These are phyloP conservation scores for Ligustrum vulgare DNA, from an alignment of 257 asterid species.

Conservation along the genomic window DNA sequence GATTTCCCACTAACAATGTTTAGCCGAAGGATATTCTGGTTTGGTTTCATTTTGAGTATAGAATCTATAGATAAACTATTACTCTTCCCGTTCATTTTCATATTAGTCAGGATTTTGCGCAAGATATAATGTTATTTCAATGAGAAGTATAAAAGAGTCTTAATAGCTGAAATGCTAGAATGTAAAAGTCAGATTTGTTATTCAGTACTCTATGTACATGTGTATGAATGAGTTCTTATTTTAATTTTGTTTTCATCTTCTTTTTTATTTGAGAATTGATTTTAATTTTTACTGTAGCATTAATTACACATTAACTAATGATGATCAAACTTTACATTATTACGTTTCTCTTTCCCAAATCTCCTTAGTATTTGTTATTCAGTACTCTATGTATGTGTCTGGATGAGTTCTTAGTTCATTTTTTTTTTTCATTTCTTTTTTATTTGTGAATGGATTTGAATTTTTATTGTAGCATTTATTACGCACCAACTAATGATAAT, in stretches of 20 bases:
- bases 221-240: background rate
- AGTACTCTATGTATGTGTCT: too few relatives aligned
- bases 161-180: background rate
- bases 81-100: background rate
- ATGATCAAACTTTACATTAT: background rate
- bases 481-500: background rate
- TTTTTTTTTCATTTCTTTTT: background rate
- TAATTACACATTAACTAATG: background rate
- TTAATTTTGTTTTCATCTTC: background rate
- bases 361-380: background rate
- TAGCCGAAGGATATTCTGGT: background rate
- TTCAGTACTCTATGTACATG: background rate
- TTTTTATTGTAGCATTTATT: background rate
- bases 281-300: background rate
- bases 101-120: background rate
- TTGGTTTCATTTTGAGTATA: background rate
- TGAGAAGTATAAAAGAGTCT: background rate
- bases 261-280: background rate
- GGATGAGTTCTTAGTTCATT: too few relatives aligned
- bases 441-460: background rate
- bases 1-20: background rate
- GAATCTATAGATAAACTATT: background rate
- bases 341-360: background rate
- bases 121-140: background rate
- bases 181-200: background rate